A percentile compares a stretch with the other conserved stretches of the same genome.
phyloP scores from a whole-genome alignment of 2,329 filamentous ascomycete genomes.

The Aspergillus bombycis region DNA sequence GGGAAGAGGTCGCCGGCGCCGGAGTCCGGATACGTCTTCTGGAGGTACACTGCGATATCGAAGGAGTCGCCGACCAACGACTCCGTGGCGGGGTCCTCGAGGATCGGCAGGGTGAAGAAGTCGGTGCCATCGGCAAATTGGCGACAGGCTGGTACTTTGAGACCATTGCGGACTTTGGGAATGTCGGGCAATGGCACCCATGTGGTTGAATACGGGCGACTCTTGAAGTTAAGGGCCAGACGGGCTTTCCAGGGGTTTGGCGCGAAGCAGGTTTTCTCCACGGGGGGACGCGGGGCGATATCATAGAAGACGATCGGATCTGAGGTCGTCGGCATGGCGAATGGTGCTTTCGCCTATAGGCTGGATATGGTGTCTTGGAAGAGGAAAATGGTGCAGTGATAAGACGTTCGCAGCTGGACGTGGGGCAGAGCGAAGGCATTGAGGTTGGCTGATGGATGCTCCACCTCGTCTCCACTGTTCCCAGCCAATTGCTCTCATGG shows the following conservation, averaged over 20 bases:
- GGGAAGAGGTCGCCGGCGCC: slow-evolving; percentile 55
- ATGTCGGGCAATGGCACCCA: slow-evolving; percentile 62
- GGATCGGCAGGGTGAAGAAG: slow-evolving; percentile 64
- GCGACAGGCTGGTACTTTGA: slow-evolving; percentile 55
- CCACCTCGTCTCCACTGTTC: too few species aligned
- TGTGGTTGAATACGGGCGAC: slow-evolving; percentile 49
- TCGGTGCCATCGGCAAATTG: slow-evolving; percentile 60
- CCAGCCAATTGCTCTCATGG: too few species aligned
- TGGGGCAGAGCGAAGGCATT: too few species aligned
- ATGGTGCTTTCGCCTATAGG: too few species aligned
- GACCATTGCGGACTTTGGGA: slow-evolving; percentile 48
- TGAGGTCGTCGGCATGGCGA: background rate
- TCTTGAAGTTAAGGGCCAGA: slow-evolving; percentile 55
- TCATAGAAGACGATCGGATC: slow-evolving; percentile 50
- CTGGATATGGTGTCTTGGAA: too few species aligned
- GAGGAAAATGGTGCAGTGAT: too few species aligned
- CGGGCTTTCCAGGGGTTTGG: slow-evolving; percentile 59
- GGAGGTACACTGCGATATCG: slow-evolving; percentile 65
- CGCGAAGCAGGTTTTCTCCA: slow-evolving; percentile 19
- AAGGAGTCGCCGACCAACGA: slow-evolving; percentile 63
- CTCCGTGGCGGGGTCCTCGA: slow-evolving; percentile 51
- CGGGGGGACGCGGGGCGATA: slow-evolving; percentile 45
- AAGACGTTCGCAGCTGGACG: too few species aligned
- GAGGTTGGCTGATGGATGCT: too few species aligned
- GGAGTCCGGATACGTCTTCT: slow-evolving; percentile 53